A percentile compares a stretch with the other conserved stretches of the same genome.
Conservation (phyloP, 2,329 filamentous ascomycete species). For the Phyllosticta citribraziliensis region DNA sequence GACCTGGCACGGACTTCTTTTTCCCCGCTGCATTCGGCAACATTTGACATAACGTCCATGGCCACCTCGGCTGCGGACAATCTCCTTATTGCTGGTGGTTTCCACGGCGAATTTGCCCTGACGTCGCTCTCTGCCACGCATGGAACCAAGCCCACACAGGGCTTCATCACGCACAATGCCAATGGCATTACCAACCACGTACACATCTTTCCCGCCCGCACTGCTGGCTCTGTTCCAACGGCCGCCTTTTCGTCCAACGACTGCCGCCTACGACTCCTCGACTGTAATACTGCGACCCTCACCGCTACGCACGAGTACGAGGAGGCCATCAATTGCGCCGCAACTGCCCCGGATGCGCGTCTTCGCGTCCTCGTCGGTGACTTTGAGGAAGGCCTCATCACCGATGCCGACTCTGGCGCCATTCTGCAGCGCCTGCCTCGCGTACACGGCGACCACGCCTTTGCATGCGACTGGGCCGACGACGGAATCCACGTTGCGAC, state of each 20-base stretch:
- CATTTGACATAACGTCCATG: slow-evolving; percentile 43
- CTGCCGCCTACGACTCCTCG: slow-evolving; percentile 43
- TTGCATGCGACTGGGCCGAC: slow-evolving; percentile 70
- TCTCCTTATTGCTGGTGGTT: slow-evolving; percentile 46
- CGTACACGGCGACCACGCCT: slow-evolving; percentile 61
- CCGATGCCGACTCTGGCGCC: slow-evolving; percentile 57
- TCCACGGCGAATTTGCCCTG: slow-evolving; percentile 48
- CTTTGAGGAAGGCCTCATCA: slow-evolving; percentile 53
- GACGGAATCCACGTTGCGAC: slow-evolving; percentile 69
- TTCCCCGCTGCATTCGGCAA: slow-evolving; percentile 12
- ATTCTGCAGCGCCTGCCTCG: slow-evolving; percentile 43
- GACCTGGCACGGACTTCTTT: slow-evolving; percentile 31
- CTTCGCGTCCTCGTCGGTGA: slow-evolving; percentile 68
- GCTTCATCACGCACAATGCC: slow-evolving; percentile 39
- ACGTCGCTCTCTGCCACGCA: slow-evolving; percentile 30
- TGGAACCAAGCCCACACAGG: slow-evolving; percentile 28
- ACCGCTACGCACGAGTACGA: slow-evolving; percentile 46
- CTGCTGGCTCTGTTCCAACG: slow-evolving; percentile 34
- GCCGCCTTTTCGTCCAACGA: slow-evolving; percentile 52
- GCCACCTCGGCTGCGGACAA: slow-evolving; percentile 33
- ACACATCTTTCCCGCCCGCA: slow-evolving; percentile 41
- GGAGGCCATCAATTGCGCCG: slow-evolving; percentile 61
- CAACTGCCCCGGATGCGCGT: slow-evolving; percentile 60
- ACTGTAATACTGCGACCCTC: slow-evolving; percentile 49
- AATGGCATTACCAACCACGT: slow-evolving; percentile 51